Evolutionary conservation across 73 alveolate genomes (phyloP).

Genomic region (Diophrys appendiculata): DNA sequence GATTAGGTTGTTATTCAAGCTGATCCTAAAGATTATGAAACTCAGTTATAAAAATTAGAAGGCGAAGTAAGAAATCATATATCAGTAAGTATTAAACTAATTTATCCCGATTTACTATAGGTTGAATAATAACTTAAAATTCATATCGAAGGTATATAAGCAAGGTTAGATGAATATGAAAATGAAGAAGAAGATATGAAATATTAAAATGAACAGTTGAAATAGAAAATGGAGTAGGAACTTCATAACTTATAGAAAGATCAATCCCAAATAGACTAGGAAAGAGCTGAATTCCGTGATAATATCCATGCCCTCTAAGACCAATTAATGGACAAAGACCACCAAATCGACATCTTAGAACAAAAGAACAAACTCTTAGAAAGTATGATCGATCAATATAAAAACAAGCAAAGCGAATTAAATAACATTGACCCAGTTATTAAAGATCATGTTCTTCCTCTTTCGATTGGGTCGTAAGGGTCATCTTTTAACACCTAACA

Average conservation of each 20-base stretch:
- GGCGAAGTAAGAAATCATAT: constrained; percentile 2
- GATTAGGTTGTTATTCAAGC: not conserved
- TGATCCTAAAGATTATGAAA: constrained; percentile 6
- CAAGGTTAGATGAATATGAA: not conserved
- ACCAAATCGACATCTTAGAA: too few relatives aligned
- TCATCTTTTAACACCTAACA: too few relatives aligned
- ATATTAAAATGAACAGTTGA: not conserved
- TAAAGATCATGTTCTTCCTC: too few relatives aligned
- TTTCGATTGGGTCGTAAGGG: too few relatives aligned
- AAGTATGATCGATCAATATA: too few relatives aligned
- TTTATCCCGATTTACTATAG: not conserved
- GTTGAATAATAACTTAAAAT: not conserved
- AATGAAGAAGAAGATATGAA: not conserved
- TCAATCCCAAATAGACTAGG: too few relatives aligned
- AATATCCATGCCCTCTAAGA: too few relatives aligned
- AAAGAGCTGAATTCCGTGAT: too few relatives aligned
- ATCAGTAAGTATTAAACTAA: not conserved
- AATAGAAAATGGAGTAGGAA: not conserved
- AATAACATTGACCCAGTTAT: too few relatives aligned
- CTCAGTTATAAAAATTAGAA: constrained; percentile 1
- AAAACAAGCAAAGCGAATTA: too few relatives aligned
- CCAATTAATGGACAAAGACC: too few relatives aligned
- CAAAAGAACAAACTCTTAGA: too few relatives aligned
- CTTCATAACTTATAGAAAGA: not conserved
- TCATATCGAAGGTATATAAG: not conserved